Evolutionary conservation across 2,329 filamentous ascomycete genomes (phyloP), one percentile per base, ranked within the genome.

Genomic region (Talaromyces sp.): DNA sequence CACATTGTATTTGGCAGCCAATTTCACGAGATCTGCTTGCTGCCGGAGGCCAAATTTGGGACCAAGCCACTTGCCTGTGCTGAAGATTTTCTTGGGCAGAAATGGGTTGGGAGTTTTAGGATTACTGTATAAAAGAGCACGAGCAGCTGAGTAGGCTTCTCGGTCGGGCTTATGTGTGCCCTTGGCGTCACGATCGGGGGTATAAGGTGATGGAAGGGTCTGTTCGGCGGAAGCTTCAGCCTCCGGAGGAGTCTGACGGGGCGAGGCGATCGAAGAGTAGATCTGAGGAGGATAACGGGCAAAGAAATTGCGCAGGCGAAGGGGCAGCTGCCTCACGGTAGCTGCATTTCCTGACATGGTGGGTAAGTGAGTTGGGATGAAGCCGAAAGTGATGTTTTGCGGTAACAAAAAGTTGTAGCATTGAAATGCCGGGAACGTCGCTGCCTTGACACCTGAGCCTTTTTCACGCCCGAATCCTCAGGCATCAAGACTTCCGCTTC

Each of bases 21-120:
- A 74, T 76, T 96, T 95, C 65, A 94, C 89, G 20, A 99, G 82
- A 65, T 96, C 90, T 20, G 92, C 92, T 79, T 99, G 94, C 56
- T 90, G 84, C 50, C 94, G 85, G 62, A 96, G 80, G 4, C 91
- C 95, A 77, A 87, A 92, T 51, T 86, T 82, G 0, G 94, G 90
- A 59, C 91, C 84, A 62, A 91, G 87, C 90, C 91, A 96, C 71
- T 83, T 86, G 19, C 89, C 89, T 0, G 91, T 96, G 37, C 80
- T 76, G 33, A 88, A 85, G 76, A 96, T 88, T 75, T 89, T 91
- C 65, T 84, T 85, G 33, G 89, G 84, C 56, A 85, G 80, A 79
- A 99, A 99, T 0, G 93, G 93, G 70, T 96, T 94, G 46, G 55
- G 85, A 70, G 78, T 75, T 65, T 77, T 76, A 65, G 84, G 70